Conservation (phyloP, 1,139 yeast genomes). For the Scheffersomyces segobiensis region DNA sequence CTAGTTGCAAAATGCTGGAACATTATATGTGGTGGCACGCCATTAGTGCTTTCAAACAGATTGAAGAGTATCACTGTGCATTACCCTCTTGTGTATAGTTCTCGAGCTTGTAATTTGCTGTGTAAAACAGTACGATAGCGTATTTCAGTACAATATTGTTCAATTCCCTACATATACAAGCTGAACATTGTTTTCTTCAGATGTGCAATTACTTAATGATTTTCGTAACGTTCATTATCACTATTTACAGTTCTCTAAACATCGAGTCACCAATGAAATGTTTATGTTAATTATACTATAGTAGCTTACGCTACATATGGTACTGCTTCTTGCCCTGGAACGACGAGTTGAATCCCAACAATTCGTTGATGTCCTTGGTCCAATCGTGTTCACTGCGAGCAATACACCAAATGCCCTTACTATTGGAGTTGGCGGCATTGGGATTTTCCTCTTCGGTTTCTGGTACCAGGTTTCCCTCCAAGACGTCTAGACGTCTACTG, state of each 20-base stretch:
- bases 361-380: slow-evolving; percentile 84
- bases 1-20: not conserved
- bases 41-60: not conserved
- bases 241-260: not conserved
- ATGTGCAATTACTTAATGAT: not conserved
- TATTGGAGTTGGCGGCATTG: slow-evolving; percentile 5
- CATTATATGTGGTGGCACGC: not conserved
- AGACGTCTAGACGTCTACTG: slow-evolving; percentile 4
- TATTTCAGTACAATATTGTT: no score
- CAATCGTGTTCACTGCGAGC: slow-evolving; percentile 83
- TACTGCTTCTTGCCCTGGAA: slow-evolving; percentile 45
- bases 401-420: slow-evolving; percentile 83
- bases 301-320: not conserved
- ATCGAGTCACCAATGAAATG: no score
- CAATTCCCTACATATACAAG: no score
- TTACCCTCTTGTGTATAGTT: no score
- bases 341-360: slow-evolving; percentile 84
- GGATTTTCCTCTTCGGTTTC: slow-evolving; percentile 4
- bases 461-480: slow-evolving; percentile 1
- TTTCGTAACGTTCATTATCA: not conserved
- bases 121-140: no score
- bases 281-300: not conserved
- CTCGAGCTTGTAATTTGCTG: no score
- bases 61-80: no score
- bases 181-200: no score